Evolutionary conservation across 2,329 filamentous ascomycete genomes (phyloP).

Genomic region (Colletotrichum horii): DNA sequence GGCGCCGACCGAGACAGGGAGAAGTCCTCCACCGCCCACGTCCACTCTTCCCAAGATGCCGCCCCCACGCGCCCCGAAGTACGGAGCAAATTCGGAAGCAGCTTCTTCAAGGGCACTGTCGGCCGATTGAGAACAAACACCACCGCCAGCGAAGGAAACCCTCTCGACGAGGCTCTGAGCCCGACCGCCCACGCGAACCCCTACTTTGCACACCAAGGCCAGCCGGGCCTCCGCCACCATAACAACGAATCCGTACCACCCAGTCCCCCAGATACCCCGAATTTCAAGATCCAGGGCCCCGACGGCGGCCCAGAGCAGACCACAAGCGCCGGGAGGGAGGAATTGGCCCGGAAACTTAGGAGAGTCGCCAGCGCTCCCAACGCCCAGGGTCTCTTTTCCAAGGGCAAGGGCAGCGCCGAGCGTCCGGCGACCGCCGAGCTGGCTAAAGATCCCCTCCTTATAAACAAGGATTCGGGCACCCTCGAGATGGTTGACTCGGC

Average conservation of each 20-base stretch:
- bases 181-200: slow-evolving; percentile 95
- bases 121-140: slow-evolving; percentile 88
- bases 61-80: slow-evolving; percentile 14
- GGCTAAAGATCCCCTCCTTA: slow-evolving; percentile 77
- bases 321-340: slow-evolving; percentile 85
- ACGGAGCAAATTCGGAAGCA: slow-evolving; percentile 79
- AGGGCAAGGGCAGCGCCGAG: slow-evolving; percentile 61
- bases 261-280: slow-evolving; percentile 89
- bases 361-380: slow-evolving; percentile 97
- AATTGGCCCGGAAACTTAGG: slow-evolving; percentile 88
- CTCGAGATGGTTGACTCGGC: slow-evolving; percentile 51
- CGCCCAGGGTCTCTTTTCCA: slow-evolving; percentile 86
- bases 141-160: slow-evolving; percentile 90
- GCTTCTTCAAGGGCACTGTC: slow-evolving; percentile 86
- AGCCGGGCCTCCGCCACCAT: slow-evolving; percentile 90
- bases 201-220: slow-evolving; percentile 96
- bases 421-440: slow-evolving; percentile 86
- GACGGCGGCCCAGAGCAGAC: slow-evolving; percentile 70
- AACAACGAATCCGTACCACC: slow-evolving; percentile 93
- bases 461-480: slow-evolving; percentile 56
- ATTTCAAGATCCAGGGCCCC: slow-evolving; percentile 73
- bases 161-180: slow-evolving; percentile 85
- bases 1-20: slow-evolving; percentile 36
- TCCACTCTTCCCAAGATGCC: slow-evolving; percentile 47
- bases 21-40: slow-evolving; percentile 39